Evolutionary conservation across 2,329 filamentous ascomycete species (phyloP), one percentile per base, ranked within the genome.

Genomic region (Monilinia fructicola): DNA sequence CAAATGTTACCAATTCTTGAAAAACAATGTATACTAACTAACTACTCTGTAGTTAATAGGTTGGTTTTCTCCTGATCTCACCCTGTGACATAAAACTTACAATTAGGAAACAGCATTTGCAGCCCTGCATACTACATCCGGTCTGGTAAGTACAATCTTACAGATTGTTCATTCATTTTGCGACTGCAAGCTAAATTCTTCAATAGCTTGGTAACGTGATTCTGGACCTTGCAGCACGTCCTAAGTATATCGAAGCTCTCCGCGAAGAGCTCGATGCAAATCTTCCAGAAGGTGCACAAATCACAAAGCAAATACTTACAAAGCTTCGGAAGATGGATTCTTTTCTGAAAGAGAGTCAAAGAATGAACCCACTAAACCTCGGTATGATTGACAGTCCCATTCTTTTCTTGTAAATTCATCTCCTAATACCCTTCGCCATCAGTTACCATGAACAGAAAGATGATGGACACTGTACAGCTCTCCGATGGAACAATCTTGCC

Each of bases 181-280:
- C 11, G n/a, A 26, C 12, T 26, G 14, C 23, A 10, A 26, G 7
- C 54, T 58, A 58, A 58, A 58, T 6, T 58, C 23, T n/a, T 16
- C 3, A 58, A 58, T 21, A 58, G 54, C 10, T 62, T 28, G 59
- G 59, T 21, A 54, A 62, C 23, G 59, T 40, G 48, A 54, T 87
- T 55, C 85, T 83, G 71, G 81, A 83, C 60, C 73, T 88, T 12
- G 81, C 81, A 0, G 78, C 80, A 7, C 70, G 77, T n/a, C 83
- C 83, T 0, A 80, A 85, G 21, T 78, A 82, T 10, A 64, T 70
- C 6, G 44, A 66, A 16, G 64, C 66, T n/a, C 67, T 72, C 1
- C 67, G 70, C 0, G 66, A 71, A 16, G 71, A 72, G 48, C 38
- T 71, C 2, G 54, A 54, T 4, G 52, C 65, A 3, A 66, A 66